A percentile compares a stretch with the other conserved stretches of the same genome.
phyloP scores from a whole-genome alignment of 306 rosid species.

The Vicia sativa region DNA sequence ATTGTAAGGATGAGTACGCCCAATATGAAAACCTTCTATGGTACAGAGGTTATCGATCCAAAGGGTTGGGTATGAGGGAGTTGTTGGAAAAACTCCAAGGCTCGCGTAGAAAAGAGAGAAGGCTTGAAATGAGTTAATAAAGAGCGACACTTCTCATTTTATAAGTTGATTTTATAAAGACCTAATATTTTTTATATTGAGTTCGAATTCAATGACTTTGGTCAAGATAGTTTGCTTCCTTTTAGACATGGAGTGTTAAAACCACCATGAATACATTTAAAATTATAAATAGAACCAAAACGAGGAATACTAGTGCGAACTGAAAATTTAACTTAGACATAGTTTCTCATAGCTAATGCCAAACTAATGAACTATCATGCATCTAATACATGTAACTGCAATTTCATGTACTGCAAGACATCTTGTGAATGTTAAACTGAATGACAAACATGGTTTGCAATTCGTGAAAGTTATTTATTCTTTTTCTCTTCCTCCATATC shows the following conservation, averaged over 20 bases:
- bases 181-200: not conserved
- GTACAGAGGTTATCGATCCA: no score
- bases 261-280: constrained; percentile 2
- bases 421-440: constrained; percentile 3
- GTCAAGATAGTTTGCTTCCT: constrained; percentile 12
- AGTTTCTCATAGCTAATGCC: constrained; percentile 3
- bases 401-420: constrained; percentile 7
- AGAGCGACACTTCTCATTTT: no score
- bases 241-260: constrained; percentile 5
- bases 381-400: constrained; percentile 11
- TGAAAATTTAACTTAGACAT: not conserved
- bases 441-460: constrained; percentile 17
- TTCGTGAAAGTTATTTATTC: not conserved
- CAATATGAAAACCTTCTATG: no score
- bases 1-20: no score
- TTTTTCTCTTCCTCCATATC: not conserved
- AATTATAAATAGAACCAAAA: constrained; percentile 8
- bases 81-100: no score
- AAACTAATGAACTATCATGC: constrained; percentile 3
- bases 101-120: no score
- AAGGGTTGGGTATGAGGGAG: no score
- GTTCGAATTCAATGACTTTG: constrained; percentile 29
- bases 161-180: no score
- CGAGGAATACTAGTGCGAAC: not conserved
- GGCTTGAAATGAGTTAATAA: no score